Base-by-base conservation (phyloP, 345 rosid genomes). In the Trapa bicornis region DNA sequence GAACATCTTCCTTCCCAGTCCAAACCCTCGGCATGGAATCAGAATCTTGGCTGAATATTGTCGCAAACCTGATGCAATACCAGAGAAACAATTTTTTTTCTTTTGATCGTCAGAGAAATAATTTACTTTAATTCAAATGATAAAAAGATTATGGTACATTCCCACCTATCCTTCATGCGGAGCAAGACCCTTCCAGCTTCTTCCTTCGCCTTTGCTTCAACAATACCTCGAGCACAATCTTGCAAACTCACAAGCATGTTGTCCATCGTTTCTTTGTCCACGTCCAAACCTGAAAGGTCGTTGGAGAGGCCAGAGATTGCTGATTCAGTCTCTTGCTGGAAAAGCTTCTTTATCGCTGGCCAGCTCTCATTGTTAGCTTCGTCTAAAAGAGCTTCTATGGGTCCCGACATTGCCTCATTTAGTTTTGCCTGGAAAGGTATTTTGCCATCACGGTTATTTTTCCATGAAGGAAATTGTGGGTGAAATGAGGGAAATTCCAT, bases 21-120 rank as follows among this genome's bases (percentile, higher is more conserved):
- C 99, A 95, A 73, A 95, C 81, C 54, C 99, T 92, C 12, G 99
- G 96, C 94, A 95, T 89, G 72, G 99, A 95, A 70, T 95, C 99
- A 72, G 96, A 69, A 81, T 91, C 99, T 73, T 84, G 96, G 82
- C 93, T 86, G 66, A 95, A 91, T 73, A 95, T 76, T 72, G 78
- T 83, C 61, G 98, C 73, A 83, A 95, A 95, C 83, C 99, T 95
- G 88, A 29, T 70, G 16, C 65, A 65, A 67, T 69, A 64, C 17
- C 47, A 39, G 32, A 37, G 29, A 22, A 22, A 22, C 29, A 22
- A 22, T 22, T 22, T 22, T 22, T 22, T 22, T 22, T 22, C 29
- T 22, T 22, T 22, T 22, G 29, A 22, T 22, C 29, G 29, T 22
- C 29, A 22, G 29, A 22, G 33, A 17, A n/a, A 64, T 5, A 62